phyloP scores from a whole-genome alignment of 2,329 filamentous ascomycete genomes.

The Penicillium janthinellum region DNA sequence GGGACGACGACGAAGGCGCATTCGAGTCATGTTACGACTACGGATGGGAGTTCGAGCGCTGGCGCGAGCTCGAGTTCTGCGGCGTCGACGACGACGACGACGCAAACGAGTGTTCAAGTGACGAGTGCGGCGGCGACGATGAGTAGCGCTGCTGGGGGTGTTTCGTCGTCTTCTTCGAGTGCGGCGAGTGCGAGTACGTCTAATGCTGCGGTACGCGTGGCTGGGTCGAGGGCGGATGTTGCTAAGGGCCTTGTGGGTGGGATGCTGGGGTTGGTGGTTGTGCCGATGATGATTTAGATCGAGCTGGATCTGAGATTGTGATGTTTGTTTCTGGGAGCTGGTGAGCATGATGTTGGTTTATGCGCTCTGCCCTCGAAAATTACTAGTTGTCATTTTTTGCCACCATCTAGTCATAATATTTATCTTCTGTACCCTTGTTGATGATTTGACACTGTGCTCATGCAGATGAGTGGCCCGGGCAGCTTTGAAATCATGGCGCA shows the following conservation, averaged over 20 bases:
- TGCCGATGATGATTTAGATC: neutral
- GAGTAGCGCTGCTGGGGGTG: neutral
- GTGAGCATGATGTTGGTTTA: neutral
- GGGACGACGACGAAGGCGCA: neutral
- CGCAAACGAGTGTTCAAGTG: neutral
- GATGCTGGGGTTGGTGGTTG: constrained; percentile 1
- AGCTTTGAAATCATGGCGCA: too few relatives aligned
- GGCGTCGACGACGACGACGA: neutral
- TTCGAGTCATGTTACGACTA: neutral
- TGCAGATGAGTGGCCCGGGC: too few relatives aligned
- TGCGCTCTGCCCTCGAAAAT: neutral
- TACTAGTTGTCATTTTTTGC: too few relatives aligned
- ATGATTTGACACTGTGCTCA: too few relatives aligned
- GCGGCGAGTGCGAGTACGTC: constrained; percentile 5
- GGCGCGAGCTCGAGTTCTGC: too few relatives aligned
- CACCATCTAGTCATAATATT: too few relatives aligned
- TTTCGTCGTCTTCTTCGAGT: constrained; percentile 7
- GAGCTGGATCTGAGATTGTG: neutral
- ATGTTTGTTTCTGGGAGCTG: neutral
- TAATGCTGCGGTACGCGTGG: constrained; percentile 4
- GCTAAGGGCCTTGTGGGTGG: constrained; percentile 4
- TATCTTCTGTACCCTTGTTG: too few relatives aligned
- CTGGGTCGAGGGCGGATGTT: neutral
- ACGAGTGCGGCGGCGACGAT: neutral
- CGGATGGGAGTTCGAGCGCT: neutral